phyloP scores from a whole-genome alignment of 345 rosid genomes.

The Gossypium turneri region DNA sequence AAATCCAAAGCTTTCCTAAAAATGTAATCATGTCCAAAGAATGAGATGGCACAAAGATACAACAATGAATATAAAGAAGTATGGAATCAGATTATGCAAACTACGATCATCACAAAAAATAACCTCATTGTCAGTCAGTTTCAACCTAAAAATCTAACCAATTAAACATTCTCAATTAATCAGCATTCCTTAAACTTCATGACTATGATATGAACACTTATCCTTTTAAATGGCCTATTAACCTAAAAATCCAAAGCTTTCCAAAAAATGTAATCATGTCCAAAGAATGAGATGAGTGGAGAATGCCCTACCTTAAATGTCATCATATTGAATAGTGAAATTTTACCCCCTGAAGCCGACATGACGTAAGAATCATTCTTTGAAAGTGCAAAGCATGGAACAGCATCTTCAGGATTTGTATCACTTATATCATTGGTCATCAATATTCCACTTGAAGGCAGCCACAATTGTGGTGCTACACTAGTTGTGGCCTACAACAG shows the following conservation, averaged over 20 bases:
- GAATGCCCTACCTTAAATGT: constrained; percentile 59
- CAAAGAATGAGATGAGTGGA: constrained; percentile 2
- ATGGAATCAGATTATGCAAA: too few relatives aligned
- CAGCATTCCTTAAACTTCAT: too few relatives aligned
- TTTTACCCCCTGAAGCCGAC: constrained; percentile 85
- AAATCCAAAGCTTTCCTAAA: constrained; percentile 2
- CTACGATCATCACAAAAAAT: too few relatives aligned
- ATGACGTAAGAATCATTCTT: constrained; percentile 62
- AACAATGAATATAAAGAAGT: too few relatives aligned
- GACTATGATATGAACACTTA: too few relatives aligned
- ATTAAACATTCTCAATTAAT: too few relatives aligned
- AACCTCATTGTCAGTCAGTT: too few relatives aligned
- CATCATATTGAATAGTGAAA: constrained; percentile 63
- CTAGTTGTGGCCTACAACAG: constrained; percentile 57
- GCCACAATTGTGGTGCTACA: constrained; percentile 67
- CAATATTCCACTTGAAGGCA: constrained; percentile 56
- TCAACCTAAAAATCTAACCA: too few relatives aligned
- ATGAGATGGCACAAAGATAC: too few relatives aligned
- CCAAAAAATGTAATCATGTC: too few relatives aligned
- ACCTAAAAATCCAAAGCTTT: too few relatives aligned
- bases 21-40: background rate
- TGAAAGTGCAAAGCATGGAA: constrained; percentile 78
- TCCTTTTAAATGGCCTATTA: too few relatives aligned
- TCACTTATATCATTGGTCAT: constrained; percentile 68
- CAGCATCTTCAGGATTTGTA: constrained; percentile 67